Percentiles rank a stretch among this genome's conserved stretches.
These are phyloP conservation scores for Tetragonia tetragonoides DNA, from an alignment of 148 eudicot genomes.

Conservation along the genomic window DNA sequence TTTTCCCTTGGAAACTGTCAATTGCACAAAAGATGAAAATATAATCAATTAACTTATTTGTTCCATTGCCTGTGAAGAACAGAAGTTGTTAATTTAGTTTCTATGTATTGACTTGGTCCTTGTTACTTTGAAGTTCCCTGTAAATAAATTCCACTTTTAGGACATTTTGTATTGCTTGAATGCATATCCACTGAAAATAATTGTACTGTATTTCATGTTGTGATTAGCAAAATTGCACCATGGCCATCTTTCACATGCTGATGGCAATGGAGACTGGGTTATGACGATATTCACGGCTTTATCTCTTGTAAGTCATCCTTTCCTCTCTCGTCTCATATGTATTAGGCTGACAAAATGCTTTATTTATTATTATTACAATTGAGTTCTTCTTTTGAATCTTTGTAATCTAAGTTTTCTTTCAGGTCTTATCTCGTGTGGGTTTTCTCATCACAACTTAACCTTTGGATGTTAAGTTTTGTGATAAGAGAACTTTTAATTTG, in stretches of 20 bases:
- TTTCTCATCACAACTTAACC: not conserved
- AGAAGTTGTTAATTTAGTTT: not conserved
- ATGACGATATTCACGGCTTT: conserved; percentile 83
- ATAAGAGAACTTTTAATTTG: not conserved
- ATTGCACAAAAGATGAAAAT: not conserved
- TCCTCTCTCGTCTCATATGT: not conserved
- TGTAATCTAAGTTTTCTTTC: too few relatives aligned
- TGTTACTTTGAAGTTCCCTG: not conserved
- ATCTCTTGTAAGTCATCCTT: conserved; percentile 67
- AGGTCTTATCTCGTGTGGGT: too few relatives aligned
- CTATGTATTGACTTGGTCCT: not conserved
- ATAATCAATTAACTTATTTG: not conserved
- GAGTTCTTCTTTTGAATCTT: too few relatives aligned
- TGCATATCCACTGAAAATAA: conserved; percentile 8
- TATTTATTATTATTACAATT: not conserved
- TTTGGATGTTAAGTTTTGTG: not conserved
- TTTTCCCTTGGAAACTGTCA: not conserved
- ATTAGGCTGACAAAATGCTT: not conserved
- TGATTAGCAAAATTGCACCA: conserved; percentile 79
- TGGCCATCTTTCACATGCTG: conserved; percentile 88
- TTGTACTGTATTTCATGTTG: conserved; percentile 19
- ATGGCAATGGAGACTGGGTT: conserved; percentile 99
- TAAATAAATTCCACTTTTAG: not conserved
- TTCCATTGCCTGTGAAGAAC: not conserved
- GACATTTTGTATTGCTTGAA: not conserved